Conservation (phyloP, 148 eudicot species). For the Suaeda aralocaspica region DNA sequence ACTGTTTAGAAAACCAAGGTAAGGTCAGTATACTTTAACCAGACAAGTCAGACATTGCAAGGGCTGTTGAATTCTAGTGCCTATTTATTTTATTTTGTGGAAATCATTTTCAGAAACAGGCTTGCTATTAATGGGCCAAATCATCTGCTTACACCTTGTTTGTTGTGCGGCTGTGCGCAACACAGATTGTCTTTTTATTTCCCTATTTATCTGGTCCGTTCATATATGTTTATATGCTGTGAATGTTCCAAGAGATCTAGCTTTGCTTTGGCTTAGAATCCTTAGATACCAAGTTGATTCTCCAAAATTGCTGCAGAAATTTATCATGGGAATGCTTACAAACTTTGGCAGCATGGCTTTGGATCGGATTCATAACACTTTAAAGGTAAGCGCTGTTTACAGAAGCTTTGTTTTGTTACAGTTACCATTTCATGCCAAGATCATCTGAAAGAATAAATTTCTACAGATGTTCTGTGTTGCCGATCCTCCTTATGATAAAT, state of each 20-base stretch:
- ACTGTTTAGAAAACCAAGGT: not conserved
- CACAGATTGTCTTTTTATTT: not conserved
- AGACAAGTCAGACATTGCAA: no score
- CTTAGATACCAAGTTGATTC: constrained; percentile 4
- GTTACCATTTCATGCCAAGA: not conserved
- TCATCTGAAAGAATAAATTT: constrained; percentile 16
- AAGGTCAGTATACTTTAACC: not conserved
- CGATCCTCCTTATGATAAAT: constrained; percentile 88
- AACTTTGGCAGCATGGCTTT: constrained; percentile 94
- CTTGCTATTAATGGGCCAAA: no score
- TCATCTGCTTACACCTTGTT: no score
- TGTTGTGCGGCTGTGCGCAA: no score
- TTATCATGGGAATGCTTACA: constrained; percentile 90
- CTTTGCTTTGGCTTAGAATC: constrained; percentile 3
- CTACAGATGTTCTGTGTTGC: constrained; percentile 86
- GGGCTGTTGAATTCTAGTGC: not conserved
- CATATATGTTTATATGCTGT: not conserved
- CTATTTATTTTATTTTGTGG: not conserved
- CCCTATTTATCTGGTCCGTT: not conserved
- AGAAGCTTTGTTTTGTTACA: not conserved
- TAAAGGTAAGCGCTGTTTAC: constrained; percentile 55
- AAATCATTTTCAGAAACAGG: not conserved
- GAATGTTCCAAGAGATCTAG: not conserved
- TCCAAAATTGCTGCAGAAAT: constrained; percentile 60
- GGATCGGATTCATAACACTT: constrained; percentile 88